Evolutionary conservation across 345 rosid genomes (phyloP).

Genomic region (Populus pruinosa): DNA sequence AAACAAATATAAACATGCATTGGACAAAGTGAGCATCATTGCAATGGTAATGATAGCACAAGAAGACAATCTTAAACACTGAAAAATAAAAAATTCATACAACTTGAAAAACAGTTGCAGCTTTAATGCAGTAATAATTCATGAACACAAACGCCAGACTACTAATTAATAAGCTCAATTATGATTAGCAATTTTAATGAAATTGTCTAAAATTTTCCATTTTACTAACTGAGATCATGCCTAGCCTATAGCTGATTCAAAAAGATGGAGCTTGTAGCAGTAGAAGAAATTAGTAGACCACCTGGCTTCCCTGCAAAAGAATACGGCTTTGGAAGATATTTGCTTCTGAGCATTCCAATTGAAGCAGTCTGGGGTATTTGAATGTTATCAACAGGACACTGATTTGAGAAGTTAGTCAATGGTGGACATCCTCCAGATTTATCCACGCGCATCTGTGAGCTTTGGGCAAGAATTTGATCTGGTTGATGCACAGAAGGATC

Average conservation of each 20-base stretch:
- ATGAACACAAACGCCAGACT: background rate
- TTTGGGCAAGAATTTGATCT: slow-evolving; percentile 32
- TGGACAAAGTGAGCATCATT: background rate
- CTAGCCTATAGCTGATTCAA: background rate
- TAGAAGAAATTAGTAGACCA: slow-evolving; percentile 11
- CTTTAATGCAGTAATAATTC: background rate
- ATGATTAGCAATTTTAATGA: background rate
- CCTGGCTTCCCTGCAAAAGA: slow-evolving; percentile 45
- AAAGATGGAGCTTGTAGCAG: background rate
- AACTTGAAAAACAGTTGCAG: background rate
- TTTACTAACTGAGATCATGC: background rate
- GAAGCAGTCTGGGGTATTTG: slow-evolving; percentile 31
- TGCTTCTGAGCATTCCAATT: slow-evolving; percentile 30
- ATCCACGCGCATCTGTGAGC: slow-evolving; percentile 29
- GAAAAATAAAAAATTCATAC: background rate
- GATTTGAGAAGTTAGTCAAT: slow-evolving; percentile 30
- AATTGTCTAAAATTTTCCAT: background rate
- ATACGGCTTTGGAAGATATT: slow-evolving; percentile 34
- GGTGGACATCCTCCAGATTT: slow-evolving; percentile 25
- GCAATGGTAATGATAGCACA: background rate
- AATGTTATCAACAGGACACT: slow-evolving; percentile 28
- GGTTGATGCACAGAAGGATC: slow-evolving; percentile 21
- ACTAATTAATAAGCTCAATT: background rate
- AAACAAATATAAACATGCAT: background rate
- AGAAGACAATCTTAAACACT: background rate